Conservation (phyloP, 1,139 yeast genomes). For the Sugiyamaella castrensis region DNA sequence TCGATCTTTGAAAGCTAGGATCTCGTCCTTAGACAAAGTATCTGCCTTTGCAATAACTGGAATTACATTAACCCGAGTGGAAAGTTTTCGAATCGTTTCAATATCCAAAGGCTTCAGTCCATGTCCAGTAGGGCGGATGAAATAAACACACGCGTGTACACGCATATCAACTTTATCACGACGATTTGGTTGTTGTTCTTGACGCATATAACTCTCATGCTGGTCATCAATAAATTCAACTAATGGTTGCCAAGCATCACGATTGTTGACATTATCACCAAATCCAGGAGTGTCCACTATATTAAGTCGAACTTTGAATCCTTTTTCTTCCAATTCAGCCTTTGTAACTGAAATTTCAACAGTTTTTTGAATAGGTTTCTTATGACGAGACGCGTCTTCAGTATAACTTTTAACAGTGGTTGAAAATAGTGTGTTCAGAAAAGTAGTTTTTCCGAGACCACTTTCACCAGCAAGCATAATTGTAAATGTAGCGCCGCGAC, state of each 20-base stretch:
- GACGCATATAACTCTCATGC: slow-evolving; percentile 91
- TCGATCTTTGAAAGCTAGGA: slow-evolving; percentile 76
- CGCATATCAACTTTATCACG: slow-evolving; percentile 60
- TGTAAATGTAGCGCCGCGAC: slow-evolving; percentile 86
- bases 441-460: slow-evolving; percentile 87
- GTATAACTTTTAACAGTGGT: slow-evolving; percentile 57
- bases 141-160: slow-evolving; percentile 93
- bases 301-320: slow-evolving; percentile 79
- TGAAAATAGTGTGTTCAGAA: slow-evolving; percentile 79
- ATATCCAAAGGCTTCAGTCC: slow-evolving; percentile 91
- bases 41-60: slow-evolving; percentile 97
- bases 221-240: slow-evolving; percentile 95
- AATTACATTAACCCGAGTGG: slow-evolving; percentile 85
- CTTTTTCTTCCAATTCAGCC: slow-evolving; percentile 90
- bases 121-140: slow-evolving; percentile 95
- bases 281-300: slow-evolving; percentile 97
- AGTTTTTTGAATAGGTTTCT: slow-evolving; percentile 74
- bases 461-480: slow-evolving; percentile 95
- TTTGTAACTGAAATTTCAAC: slow-evolving; percentile 88
- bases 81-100: slow-evolving; percentile 84
- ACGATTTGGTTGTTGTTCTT: slow-evolving; percentile 92
- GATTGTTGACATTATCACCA: slow-evolving; percentile 93
- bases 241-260: slow-evolving; percentile 90
- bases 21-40: slow-evolving; percentile 79
- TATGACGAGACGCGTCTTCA: slow-evolving; percentile 66